These are phyloP conservation scores for Pythium rhizo-oryzae DNA, from an alignment of 352 stramenopile species.

Conservation along the genomic window DNA sequence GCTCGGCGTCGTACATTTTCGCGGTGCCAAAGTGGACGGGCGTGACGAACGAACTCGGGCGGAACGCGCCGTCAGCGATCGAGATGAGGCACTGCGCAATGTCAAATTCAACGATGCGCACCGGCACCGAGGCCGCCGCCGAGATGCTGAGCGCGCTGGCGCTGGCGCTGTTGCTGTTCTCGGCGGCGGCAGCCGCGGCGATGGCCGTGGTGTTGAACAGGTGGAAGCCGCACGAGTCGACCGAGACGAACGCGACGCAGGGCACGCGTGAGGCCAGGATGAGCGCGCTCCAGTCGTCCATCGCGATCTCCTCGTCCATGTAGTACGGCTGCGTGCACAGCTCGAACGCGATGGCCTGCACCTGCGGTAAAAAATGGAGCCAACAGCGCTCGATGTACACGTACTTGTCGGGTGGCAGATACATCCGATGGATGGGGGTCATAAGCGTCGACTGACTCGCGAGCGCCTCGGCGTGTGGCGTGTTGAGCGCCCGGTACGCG, in stretches of 20 bases:
- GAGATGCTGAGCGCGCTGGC: not conserved
- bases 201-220: constrained; percentile 36
- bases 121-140: constrained; percentile 18
- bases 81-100: constrained; percentile 46
- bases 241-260: constrained; percentile 44
- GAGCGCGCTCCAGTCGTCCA: constrained; percentile 46
- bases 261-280: constrained; percentile 25
- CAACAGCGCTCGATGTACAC: constrained; percentile 53
- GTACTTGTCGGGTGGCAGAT: constrained; percentile 36
- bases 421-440: constrained; percentile 51
- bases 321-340: constrained; percentile 50
- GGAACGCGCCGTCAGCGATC: constrained; percentile 55
- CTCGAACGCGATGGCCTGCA: constrained; percentile 62
- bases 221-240: constrained; percentile 53
- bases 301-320: constrained; percentile 46
- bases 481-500: constrained; percentile 18
- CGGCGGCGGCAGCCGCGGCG: constrained; percentile 12
- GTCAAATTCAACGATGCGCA: constrained; percentile 72
- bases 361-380: constrained; percentile 55
- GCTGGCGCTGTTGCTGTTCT: constrained; percentile 1
- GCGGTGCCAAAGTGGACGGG: constrained; percentile 49
- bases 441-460: constrained; percentile 36
- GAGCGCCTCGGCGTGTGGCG: constrained; percentile 18
- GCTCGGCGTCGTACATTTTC: constrained; percentile 38
- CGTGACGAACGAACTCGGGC: constrained; percentile 44